Percentiles rank a stretch among this genome's conserved stretches.
phyloP scores from a whole-genome alignment of 208 protist genomes.

The Trypanosoma grayi region DNA sequence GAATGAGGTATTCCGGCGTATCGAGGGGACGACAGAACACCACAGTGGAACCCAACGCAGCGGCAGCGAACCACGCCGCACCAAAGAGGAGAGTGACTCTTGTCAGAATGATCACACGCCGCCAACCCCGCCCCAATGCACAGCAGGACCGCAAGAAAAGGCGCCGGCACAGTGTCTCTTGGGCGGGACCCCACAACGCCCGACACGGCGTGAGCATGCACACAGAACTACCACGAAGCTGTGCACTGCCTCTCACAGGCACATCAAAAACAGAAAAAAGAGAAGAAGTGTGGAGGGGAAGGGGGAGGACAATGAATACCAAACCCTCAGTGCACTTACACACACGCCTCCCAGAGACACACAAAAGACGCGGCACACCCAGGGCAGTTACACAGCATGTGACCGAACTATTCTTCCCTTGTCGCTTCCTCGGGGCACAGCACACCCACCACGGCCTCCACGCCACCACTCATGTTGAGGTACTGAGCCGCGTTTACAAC shows the following conservation, averaged over 20 bases:
- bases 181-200: background rate
- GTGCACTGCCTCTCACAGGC: no score
- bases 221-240: no score
- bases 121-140: background rate
- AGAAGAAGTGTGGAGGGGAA: conserved; percentile 8
- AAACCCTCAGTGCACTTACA: background rate
- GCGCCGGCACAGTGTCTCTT: background rate
- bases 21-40: conserved; percentile 65
- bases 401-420: conserved; percentile 10
- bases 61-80: conserved; percentile 10
- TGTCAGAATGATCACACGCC: background rate
- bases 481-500: conserved; percentile 57
- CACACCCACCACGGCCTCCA: conserved; percentile 11
- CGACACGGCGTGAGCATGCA: background rate
- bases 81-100: conserved; percentile 1
- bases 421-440: conserved; percentile 14
- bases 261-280: conserved; percentile 7
- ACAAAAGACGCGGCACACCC: conserved; percentile 1
- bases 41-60: conserved; percentile 18
- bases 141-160: background rate
- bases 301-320: conserved; percentile 13
- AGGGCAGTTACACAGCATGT: background rate
- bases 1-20: conserved; percentile 84
- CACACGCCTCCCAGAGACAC: no score
- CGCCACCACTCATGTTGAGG: conserved; percentile 29